Evolutionary conservation across 371 early-diverging fungal species (phyloP).

Genomic region (Actinomortierella ambigua): DNA sequence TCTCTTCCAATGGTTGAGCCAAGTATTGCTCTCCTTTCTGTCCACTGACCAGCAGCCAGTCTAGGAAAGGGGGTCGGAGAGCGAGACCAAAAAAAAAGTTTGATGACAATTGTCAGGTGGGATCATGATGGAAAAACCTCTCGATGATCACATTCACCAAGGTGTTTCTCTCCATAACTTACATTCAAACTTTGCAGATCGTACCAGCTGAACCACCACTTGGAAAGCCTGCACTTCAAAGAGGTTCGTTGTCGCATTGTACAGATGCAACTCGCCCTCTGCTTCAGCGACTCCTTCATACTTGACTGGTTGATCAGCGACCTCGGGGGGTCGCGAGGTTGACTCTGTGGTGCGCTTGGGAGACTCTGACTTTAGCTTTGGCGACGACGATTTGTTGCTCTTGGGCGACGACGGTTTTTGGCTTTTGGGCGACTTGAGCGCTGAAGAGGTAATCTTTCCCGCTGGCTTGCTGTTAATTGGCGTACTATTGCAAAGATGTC

Average conservation of each 20-base stretch:
- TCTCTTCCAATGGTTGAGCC: constrained; percentile 66
- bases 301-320: constrained; percentile 15
- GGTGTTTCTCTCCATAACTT: constrained; percentile 7
- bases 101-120: too few relatives aligned
- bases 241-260: constrained; percentile 49
- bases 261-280: constrained; percentile 61
- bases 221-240: constrained; percentile 53
- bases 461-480: too few relatives aligned
- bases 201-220: constrained; percentile 54
- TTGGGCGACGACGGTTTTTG: constrained; percentile 2
- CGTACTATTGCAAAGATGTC: too few relatives aligned
- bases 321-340: constrained; percentile 28
- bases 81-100: too few relatives aligned
- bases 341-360: too few relatives aligned
- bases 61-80: constrained; percentile 6
- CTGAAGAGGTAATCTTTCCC: neutral
- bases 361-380: constrained; percentile 18
- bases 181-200: constrained; percentile 41
- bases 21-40: constrained; percentile 48
- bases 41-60: constrained; percentile 61
- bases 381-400: constrained; percentile 7
- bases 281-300: constrained; percentile 41
- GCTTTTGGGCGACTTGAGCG: neutral
- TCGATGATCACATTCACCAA: too few relatives aligned
- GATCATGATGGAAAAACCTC: too few relatives aligned